Evolutionary conservation across 352 stramenopile genomes (phyloP), one percentile per base, ranked within the genome.

Genomic region (Phytopythium delawarense): DNA sequence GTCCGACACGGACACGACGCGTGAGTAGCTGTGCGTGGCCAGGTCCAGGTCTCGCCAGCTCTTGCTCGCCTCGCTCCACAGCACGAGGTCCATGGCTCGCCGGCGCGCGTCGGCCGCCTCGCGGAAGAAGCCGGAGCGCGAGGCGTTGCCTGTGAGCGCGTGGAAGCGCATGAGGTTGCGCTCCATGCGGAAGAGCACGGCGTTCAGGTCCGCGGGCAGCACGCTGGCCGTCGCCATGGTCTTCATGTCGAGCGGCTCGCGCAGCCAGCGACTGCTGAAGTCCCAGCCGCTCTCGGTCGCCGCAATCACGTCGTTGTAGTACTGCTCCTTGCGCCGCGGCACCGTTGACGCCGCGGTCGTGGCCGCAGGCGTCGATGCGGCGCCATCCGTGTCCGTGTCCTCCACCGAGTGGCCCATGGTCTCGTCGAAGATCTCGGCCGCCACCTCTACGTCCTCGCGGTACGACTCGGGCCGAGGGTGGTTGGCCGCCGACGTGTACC

Each of bases 251-350:
- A 64, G 51, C 2, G 73, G 69, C 45, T 89, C 69, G 40, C 72
- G 64, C 12, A 96, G 59, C 89, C 89, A 97, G 23, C 89, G 83
- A 56, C 84, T 95, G 62, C 78, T 92, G 58, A 97, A 97, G 65
- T 97, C 89, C 89, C 89, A 97, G 1, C 89, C 89, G n/a, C 83
- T 94, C 70, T 96, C 89, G 8, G 89, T 84, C 16, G 83, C 89
- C 21, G 81, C 79, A 46, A 89, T 91, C 40, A 96, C 76, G 62
- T 94, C 81, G 50, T 87, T 88, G 70, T 92, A 97, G 63, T 91
- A 92, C 51, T 73, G 73, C 54, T 76, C 74, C 59, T 91, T 90
- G 62, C 86, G 76, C 12, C 64, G 64, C 46, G 88, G 68, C 0
- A 65, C 83, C 35, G 67, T 65, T 0, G 57, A 58, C 34, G 74